phyloP scores from a whole-genome alignment of 164 flowering plant species.

The Magnolia changhungtana region DNA sequence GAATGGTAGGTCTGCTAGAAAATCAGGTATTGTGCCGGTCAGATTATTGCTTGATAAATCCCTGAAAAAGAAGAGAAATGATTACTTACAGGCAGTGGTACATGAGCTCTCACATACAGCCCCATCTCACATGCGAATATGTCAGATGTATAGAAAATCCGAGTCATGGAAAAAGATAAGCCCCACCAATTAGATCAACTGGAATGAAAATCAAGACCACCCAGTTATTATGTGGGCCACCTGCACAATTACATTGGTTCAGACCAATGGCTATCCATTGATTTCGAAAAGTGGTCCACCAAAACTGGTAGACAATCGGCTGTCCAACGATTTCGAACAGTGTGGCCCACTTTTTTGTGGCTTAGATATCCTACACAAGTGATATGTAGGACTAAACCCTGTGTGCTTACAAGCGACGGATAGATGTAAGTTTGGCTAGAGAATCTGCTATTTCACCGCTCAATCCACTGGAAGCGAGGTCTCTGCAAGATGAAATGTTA shows the following conservation, averaged over 20 bases:
- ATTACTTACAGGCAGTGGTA: neutral
- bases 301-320: too few species aligned
- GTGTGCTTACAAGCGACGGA: slow-evolving; percentile 36
- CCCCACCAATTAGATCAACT: neutral
- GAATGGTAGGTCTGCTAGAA: slow-evolving; percentile 21
- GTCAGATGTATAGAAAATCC: neutral
- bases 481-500: slow-evolving; percentile 19
- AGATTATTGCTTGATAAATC: slow-evolving; percentile 33
- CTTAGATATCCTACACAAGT: too few species aligned
- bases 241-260: too few species aligned
- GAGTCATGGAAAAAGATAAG: neutral
- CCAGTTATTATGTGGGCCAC: too few species aligned
- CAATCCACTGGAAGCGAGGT: slow-evolving; percentile 39
- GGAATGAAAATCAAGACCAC: too few species aligned
- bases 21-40: slow-evolving; percentile 31
- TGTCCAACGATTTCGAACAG: too few species aligned
- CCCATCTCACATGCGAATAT: too few species aligned
- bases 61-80: neutral
- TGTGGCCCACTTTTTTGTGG: too few species aligned
- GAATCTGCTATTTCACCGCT: slow-evolving; percentile 29
- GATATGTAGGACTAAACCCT: too few species aligned
- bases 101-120: neutral
- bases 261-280: too few species aligned
- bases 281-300: too few species aligned
- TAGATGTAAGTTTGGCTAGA: slow-evolving; percentile 25